phyloP scores from a whole-genome alignment of 2,329 filamentous ascomycete species.

The Alternaria panax region DNA sequence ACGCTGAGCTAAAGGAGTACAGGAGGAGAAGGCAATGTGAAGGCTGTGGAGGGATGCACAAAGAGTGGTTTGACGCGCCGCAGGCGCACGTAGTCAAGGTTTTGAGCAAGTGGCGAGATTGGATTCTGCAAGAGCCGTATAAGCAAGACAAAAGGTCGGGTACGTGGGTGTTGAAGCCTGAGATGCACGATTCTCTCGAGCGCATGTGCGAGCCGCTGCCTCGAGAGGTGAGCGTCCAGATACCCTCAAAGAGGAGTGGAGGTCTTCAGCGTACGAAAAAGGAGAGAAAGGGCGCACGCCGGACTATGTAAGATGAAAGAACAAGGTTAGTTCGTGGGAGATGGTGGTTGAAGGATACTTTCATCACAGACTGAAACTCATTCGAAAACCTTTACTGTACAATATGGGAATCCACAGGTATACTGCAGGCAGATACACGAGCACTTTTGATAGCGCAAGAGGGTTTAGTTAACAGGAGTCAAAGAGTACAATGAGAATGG shows the following conservation, averaged over 20 bases:
- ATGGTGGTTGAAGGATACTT: neutral
- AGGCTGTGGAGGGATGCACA: slow-evolving; percentile 78
- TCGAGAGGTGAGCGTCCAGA: neutral
- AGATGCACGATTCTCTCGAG: neutral
- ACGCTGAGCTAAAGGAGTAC: slow-evolving; percentile 74
- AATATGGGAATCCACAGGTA: neutral
- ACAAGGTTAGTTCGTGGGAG: too few relatives aligned
- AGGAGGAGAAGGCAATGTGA: slow-evolving; percentile 68
- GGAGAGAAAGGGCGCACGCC: neutral
- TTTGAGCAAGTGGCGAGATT: slow-evolving; percentile 2
- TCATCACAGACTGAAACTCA: neutral
- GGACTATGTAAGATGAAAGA: neutral
- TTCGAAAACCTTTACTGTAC: neutral
- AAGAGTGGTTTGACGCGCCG: slow-evolving; percentile 86
- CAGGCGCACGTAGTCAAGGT: slow-evolving; percentile 2
- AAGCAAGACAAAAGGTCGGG: neutral
- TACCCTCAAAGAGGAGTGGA: neutral
- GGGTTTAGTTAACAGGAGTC: too few relatives aligned
- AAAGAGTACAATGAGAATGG: too few relatives aligned
- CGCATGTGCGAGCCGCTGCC: neutral
- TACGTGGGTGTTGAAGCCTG: neutral
- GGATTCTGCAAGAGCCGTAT: neutral
- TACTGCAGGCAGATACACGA: neutral
- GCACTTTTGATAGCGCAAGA: too few relatives aligned
- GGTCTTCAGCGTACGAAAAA: neutral